A percentile compares a stretch with the other conserved stretches of the same genome.
phyloP scores from a whole-genome alignment of 2,329 filamentous ascomycete species.

The Penicillium sp. region DNA sequence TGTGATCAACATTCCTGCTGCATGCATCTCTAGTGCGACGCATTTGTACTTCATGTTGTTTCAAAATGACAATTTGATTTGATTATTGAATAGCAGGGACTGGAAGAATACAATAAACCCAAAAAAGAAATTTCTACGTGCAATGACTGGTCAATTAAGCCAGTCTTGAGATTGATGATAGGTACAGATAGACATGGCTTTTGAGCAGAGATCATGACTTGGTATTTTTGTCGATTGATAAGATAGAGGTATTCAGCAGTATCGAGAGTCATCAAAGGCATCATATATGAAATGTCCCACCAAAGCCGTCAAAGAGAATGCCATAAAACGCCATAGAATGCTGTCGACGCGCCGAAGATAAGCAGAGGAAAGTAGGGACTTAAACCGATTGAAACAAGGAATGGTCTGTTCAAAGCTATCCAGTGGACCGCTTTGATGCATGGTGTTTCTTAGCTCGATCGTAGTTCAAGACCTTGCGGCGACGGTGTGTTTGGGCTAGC shows the following conservation, averaged over 20 bases:
- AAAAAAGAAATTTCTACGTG: background rate
- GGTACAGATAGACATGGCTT: background rate
- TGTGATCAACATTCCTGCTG: background rate
- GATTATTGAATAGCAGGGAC: too few species aligned
- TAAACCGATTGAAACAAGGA: background rate
- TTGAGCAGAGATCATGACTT: background rate
- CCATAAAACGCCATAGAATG: constrained; percentile 18
- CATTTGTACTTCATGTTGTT: background rate
- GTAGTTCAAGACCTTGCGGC: constrained; percentile 41
- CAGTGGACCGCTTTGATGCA: constrained; percentile 13
- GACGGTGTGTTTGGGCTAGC: constrained; percentile 40
- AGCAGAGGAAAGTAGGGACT: background rate
- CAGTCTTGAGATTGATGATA: background rate
- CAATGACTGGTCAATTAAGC: background rate
- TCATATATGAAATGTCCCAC: constrained; percentile 9
- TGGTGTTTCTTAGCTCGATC: constrained; percentile 36
- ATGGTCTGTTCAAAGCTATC: background rate
- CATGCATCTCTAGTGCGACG: background rate
- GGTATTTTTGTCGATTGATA: background rate
- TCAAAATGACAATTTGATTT: too few species aligned
- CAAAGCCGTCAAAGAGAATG: constrained; percentile 7
- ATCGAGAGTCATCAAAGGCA: constrained; percentile 12
- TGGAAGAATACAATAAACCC: too few species aligned
- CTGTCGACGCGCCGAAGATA: constrained; percentile 5
- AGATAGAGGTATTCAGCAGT: background rate